Evolutionary conservation across 495 filamentous ascomycete species (phyloP).

Genomic region (Xylaria intraflava): DNA sequence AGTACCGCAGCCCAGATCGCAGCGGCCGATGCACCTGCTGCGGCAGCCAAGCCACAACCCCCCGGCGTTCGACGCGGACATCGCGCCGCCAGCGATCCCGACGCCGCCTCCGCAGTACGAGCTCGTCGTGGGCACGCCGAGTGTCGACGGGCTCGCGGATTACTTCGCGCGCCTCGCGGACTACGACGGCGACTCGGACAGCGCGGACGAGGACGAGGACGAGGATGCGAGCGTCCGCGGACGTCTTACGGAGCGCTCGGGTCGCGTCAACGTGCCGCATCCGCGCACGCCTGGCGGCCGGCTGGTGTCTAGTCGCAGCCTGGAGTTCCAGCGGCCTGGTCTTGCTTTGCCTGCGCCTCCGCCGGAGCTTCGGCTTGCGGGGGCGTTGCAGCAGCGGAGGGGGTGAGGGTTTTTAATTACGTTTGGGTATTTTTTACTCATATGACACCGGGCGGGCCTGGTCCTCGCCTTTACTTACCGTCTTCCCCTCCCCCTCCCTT

Average conservation of each 20-base stretch:
- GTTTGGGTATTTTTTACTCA: too few relatives aligned
- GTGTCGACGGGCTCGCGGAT: constrained; percentile 75
- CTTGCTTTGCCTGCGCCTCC: too few relatives aligned
- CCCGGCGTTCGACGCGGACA: constrained; percentile 81
- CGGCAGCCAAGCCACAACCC: constrained; percentile 86
- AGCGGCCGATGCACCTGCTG: constrained; percentile 66
- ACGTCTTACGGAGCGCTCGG: constrained; percentile 34
- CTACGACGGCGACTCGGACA: constrained; percentile 33
- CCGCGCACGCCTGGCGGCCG: constrained; percentile 48
- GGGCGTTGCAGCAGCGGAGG: constrained; percentile 16
- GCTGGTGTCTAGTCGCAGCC: constrained; percentile 39
- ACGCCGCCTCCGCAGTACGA: constrained; percentile 90
- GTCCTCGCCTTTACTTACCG: too few relatives aligned
- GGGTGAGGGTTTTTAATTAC: too few relatives aligned
- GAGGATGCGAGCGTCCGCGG: constrained; percentile 32
- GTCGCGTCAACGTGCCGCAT: constrained; percentile 49
- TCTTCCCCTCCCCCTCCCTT: too few relatives aligned
- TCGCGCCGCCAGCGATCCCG: constrained; percentile 66
- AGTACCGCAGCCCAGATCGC: constrained; percentile 20
- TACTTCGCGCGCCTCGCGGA: constrained; percentile 65
- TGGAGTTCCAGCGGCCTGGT: constrained; percentile 43
- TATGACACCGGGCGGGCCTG: too few relatives aligned
- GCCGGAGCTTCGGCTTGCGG: constrained; percentile 24
- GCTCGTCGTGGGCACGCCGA: constrained; percentile 69
- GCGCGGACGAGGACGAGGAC: constrained; percentile 33